Evolutionary conservation across 2,329 filamentous ascomycete genomes (phyloP).

Genomic region (Ophiobolus disseminans): DNA sequence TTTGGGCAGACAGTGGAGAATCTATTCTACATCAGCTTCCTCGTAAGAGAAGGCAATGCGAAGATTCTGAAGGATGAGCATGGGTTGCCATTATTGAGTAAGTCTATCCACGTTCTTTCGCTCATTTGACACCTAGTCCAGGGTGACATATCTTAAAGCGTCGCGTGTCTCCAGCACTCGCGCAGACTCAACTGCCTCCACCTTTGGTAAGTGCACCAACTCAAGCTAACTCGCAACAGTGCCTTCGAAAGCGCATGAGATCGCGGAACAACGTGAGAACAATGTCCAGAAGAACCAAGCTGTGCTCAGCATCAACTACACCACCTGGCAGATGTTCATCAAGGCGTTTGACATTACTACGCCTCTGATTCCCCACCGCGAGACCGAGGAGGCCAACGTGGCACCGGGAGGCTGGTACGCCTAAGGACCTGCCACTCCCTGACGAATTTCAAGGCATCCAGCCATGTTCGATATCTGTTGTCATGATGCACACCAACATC

Average conservation of each 20-base stretch:
- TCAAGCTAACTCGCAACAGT: slow-evolving; percentile 38
- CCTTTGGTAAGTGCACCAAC: too few species aligned
- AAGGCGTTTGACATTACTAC: slow-evolving; percentile 77
- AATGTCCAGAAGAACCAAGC: slow-evolving; percentile 72
- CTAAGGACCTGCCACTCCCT: slow-evolving; percentile 5
- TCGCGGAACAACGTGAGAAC: slow-evolving; percentile 63
- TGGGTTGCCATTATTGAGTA: slow-evolving; percentile 80
- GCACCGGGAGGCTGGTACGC: slow-evolving; percentile 36
- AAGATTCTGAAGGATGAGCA: slow-evolving; percentile 76
- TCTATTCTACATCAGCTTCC: slow-evolving; percentile 93
- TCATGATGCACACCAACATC: too few species aligned
- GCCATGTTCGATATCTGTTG: not conserved
- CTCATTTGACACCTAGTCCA: too few species aligned
- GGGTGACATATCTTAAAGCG: too few species aligned
- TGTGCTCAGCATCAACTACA: slow-evolving; percentile 85
- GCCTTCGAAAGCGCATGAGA: slow-evolving; percentile 55
- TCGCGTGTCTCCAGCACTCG: too few species aligned
- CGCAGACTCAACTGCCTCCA: too few species aligned
- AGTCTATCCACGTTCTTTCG: slow-evolving; percentile 51
- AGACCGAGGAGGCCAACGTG: slow-evolving; percentile 34
- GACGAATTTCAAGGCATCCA: too few species aligned
- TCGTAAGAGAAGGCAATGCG: slow-evolving; percentile 85
- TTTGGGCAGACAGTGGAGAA: slow-evolving; percentile 98
- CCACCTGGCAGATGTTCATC: slow-evolving; percentile 80
- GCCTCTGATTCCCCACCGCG: slow-evolving; percentile 82